Evolutionary conservation across 2,329 filamentous ascomycete species (phyloP).

Genomic region (Aaosphaeria arxii): DNA sequence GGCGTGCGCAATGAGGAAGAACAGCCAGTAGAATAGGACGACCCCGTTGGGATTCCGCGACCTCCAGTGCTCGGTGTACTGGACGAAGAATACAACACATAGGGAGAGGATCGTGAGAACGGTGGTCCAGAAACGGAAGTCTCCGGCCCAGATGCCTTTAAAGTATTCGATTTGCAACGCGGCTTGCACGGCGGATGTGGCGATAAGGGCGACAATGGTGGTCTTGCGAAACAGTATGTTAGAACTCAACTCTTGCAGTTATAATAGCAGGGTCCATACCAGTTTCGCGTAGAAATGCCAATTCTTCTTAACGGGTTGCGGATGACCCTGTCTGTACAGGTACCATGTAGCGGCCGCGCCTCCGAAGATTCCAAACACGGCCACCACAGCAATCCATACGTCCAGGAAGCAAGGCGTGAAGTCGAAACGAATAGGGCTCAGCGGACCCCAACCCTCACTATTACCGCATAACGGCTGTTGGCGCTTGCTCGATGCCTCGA

Average conservation of each 20-base stretch:
- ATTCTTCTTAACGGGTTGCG: constrained; percentile 70
- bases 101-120: constrained; percentile 70
- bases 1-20: constrained; percentile 72
- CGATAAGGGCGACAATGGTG: constrained; percentile 66
- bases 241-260: constrained; percentile 3
- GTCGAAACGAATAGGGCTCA: constrained; percentile 85
- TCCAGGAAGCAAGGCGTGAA: constrained; percentile 98
- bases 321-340: constrained; percentile 67
- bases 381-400: constrained; percentile 77
- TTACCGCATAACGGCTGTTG: constrained; percentile 81
- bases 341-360: constrained; percentile 79
- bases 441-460: constrained; percentile 89
- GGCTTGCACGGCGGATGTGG: constrained; percentile 69
- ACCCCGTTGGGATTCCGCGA: constrained; percentile 83
- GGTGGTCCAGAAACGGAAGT: constrained; percentile 85
- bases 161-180: constrained; percentile 71
- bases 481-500: constrained; percentile 43
- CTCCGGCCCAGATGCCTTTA: constrained; percentile 67
- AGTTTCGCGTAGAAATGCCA: constrained; percentile 93
- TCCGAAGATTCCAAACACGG: constrained; percentile 72
- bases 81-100: constrained; percentile 70
- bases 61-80: constrained; percentile 83
- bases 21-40: constrained; percentile 87
- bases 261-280: constrained; percentile 52
- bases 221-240: constrained; percentile 38